Conservation (phyloP, 2,329 filamentous ascomycete genomes). For the Escovopsis sp. region DNA sequence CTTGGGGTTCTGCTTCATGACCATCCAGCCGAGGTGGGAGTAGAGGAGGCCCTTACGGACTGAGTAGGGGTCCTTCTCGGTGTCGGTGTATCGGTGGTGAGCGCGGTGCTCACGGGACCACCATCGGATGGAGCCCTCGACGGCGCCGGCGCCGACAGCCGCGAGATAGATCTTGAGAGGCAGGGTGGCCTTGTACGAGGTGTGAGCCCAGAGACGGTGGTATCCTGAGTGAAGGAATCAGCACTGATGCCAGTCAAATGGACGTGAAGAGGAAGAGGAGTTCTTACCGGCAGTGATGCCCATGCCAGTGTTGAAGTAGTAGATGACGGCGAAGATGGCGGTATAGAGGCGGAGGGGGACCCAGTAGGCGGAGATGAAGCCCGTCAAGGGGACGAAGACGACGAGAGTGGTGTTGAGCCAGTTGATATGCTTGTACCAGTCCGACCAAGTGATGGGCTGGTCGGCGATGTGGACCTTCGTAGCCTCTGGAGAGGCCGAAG, state of each 20-base stretch:
- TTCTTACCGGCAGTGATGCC: slow-evolving; percentile 61
- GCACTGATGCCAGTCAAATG: not conserved
- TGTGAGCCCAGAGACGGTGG: slow-evolving; percentile 73
- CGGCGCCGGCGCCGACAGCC: slow-evolving; percentile 65
- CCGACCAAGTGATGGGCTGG: slow-evolving; percentile 60
- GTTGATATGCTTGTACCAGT: slow-evolving; percentile 89
- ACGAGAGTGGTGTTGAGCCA: slow-evolving; percentile 83
- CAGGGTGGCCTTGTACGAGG: slow-evolving; percentile 62
- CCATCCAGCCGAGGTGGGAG: slow-evolving; percentile 73
- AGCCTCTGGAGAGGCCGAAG: slow-evolving; percentile 34
- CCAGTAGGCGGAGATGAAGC: slow-evolving; percentile 63
- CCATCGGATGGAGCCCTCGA: slow-evolving; percentile 78
- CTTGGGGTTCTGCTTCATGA: slow-evolving; percentile 89
- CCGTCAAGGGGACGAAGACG: slow-evolving; percentile 58
- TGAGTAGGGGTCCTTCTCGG: slow-evolving; percentile 82
- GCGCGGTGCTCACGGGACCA: slow-evolving; percentile 78
- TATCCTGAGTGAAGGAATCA: slow-evolving; percentile 12
- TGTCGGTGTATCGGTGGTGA: slow-evolving; percentile 86
- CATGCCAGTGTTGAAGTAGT: slow-evolving; percentile 74
- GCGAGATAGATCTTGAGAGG: slow-evolving; percentile 74
- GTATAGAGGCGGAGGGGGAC: slow-evolving; percentile 61
- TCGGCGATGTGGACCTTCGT: slow-evolving; percentile 81
- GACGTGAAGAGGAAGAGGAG: not conserved
- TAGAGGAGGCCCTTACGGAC: slow-evolving; percentile 79
- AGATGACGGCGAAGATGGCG: slow-evolving; percentile 55